Conservation (phyloP, 1,284 basidiomycete genomes). For the Hortiboletus rubellus region DNA sequence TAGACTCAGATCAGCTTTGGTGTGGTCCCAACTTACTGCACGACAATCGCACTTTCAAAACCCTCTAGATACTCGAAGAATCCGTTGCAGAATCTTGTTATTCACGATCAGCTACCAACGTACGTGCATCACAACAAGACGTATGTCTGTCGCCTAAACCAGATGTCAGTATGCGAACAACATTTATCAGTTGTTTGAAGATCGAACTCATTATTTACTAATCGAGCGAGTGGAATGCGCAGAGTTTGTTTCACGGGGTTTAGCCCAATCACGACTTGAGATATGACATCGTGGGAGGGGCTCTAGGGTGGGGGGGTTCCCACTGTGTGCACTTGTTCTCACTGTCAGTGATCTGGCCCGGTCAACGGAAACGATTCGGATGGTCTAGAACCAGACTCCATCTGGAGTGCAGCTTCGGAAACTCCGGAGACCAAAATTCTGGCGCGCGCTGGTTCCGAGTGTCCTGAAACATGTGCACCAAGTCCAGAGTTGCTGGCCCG, state of each 20-base stretch:
- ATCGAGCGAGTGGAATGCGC: too few species aligned
- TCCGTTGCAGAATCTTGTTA: slow-evolving; percentile 26
- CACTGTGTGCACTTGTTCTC: neutral
- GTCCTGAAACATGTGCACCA: neutral
- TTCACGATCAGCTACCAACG: slow-evolving; percentile 2
- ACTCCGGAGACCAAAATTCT: neutral
- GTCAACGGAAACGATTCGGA: neutral
- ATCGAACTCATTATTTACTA: too few species aligned
- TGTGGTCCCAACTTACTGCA: too few species aligned
- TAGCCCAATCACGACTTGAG: neutral
- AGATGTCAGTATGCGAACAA: slow-evolving; percentile 33
- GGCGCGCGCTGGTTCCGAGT: too few species aligned
- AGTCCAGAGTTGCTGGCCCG: neutral
- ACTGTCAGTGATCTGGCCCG: neutral
- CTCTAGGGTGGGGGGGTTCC: neutral
- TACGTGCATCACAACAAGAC: neutral
- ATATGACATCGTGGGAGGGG: too few species aligned
- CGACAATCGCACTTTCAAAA: slow-evolving; percentile 22
- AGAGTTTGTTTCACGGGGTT: too few species aligned
- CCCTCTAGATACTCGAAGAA: slow-evolving; percentile 30
- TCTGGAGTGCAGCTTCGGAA: neutral
- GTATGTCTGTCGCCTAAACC: slow-evolving; percentile 28
- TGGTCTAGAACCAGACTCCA: neutral
- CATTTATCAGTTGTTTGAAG: slow-evolving; percentile 1
- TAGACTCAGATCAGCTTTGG: slow-evolving; percentile 11